Base-by-base conservation (phyloP, 345 rosid species). In the Brassica carinata region DNA sequence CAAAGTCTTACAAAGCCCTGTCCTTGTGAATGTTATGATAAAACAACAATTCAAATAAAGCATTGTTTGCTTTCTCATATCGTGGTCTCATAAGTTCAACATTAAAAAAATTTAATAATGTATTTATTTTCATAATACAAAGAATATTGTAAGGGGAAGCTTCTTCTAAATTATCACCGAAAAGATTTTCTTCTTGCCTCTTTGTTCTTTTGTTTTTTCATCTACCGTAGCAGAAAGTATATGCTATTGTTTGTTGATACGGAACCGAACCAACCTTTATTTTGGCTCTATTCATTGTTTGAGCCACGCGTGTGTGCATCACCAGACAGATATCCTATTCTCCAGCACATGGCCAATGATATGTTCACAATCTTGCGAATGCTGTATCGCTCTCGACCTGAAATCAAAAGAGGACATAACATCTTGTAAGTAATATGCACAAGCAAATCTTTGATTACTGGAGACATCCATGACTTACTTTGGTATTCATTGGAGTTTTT, bases 401-500 rank as follows among this genome's bases (percentile, higher is more conserved):
- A 51, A 33, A 48, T 8, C 64, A 74, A 33, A 61, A 67, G n/a
- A 73, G 26, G 2, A 69, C 29, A 34, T 17, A 33, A 26, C 61
- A 51, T 74, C 26, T 68, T 33, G 18, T 30, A 34, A 69, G 40
- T 51, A 67, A 48, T n/a, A 3, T 57, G 18, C 45, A 31, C 69
- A 29, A 36, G 17, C 77, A 73, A 43, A 31, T 45, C n/a, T 59
- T 58, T 33, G 40, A 33, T 17, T 5, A 15, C 19, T 40, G 71
- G 5, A 81, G 11, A 63, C 13, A 36, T 63, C 14, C 11, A 69
- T 23, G 36, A 70, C 83, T 70, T 76, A 75, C 80, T 10, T 38
- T 23, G 4, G 15, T 51, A 53, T 75, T 69, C 64, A 72, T 51
- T 65, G 34, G 34, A 26, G 38, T 11, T 53, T 53, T 53, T 69